Conservation (phyloP, 2,329 filamentous ascomycete species). For the Neofusicoccum parvum region DNA sequence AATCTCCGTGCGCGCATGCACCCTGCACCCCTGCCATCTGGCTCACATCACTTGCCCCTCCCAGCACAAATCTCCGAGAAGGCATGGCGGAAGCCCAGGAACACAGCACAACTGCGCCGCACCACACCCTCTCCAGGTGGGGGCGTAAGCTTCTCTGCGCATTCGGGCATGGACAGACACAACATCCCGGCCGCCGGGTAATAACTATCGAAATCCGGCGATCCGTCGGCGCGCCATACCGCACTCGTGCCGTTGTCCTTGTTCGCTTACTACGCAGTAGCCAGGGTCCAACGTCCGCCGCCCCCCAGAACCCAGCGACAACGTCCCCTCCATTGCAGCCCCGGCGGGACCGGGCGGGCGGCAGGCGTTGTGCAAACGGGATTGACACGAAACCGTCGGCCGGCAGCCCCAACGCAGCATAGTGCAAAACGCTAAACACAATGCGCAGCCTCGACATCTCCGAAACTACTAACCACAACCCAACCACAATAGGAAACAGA, state of each 20-base stretch:
- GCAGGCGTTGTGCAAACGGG: not conserved
- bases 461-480: not conserved
- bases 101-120: not conserved
- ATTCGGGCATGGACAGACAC: not conserved
- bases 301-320: not conserved
- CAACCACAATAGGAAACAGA: not conserved
- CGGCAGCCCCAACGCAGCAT: not conserved
- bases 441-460: not conserved
- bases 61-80: constrained; percentile 2
- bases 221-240: constrained; percentile 7
- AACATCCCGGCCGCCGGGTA: no score
- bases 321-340: not conserved
- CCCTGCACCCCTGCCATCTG: not conserved
- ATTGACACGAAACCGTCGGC: not conserved
- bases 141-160: not conserved
- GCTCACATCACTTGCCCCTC: constrained; percentile 1
- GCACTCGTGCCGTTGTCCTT: not conserved
- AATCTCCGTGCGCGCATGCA: constrained; percentile 4
- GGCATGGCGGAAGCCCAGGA: no score
- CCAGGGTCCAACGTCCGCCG: not conserved
- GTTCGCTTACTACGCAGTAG: not conserved
- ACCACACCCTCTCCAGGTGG: not conserved
- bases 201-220: constrained; percentile 6
- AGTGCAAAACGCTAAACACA: not conserved
- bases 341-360: not conserved